Evolutionary conservation across 2,329 filamentous ascomycete species (phyloP).

Genomic region (Botrytis sinoallii): DNA sequence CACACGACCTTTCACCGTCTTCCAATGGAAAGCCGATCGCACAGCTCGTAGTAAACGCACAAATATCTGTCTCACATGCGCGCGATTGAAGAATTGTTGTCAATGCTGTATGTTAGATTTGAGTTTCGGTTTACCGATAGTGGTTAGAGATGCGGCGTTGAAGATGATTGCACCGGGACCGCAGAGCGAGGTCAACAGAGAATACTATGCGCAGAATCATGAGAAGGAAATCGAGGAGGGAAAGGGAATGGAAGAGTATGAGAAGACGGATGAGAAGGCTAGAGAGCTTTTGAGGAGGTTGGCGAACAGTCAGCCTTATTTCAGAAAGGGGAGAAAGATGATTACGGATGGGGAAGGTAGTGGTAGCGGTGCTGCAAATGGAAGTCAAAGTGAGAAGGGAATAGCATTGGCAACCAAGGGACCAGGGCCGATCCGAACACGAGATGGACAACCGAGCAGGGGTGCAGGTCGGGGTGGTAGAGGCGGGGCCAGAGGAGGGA

Average conservation of each 20-base stretch:
- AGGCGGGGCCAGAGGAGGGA: slow-evolving; percentile 42
- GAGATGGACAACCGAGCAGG: slow-evolving; percentile 53
- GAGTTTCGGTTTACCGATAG: slow-evolving; percentile 91
- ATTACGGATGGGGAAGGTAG: slow-evolving; percentile 38
- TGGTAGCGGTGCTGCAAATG: slow-evolving; percentile 22
- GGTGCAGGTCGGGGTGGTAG: slow-evolving; percentile 39
- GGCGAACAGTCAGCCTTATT: slow-evolving; percentile 92
- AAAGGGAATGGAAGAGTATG: slow-evolving; percentile 81
- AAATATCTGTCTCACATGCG: slow-evolving; percentile 94
- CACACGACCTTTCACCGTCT: slow-evolving; percentile 92
- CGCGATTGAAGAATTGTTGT: slow-evolving; percentile 96
- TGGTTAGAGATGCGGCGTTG: slow-evolving; percentile 89
- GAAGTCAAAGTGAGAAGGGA: slow-evolving; percentile 42
- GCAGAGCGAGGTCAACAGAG: slow-evolving; percentile 86
- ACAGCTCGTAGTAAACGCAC: slow-evolving; percentile 90
- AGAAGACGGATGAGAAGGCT: slow-evolving; percentile 96
- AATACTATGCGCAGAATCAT: slow-evolving; percentile 97
- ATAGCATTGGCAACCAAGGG: slow-evolving; percentile 47
- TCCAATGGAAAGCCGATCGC: slow-evolving; percentile 90
- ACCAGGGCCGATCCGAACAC: slow-evolving; percentile 76
- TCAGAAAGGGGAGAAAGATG: slow-evolving; percentile 78
- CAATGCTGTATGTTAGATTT: slow-evolving; percentile 99
- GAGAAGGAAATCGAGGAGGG: slow-evolving; percentile 95
- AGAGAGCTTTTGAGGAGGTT: slow-evolving; percentile 80
- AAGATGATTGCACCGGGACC: slow-evolving; percentile 98